Evolutionary conservation across 2,329 filamentous ascomycete species (phyloP).

Genomic region (Alternaria arbusti): DNA sequence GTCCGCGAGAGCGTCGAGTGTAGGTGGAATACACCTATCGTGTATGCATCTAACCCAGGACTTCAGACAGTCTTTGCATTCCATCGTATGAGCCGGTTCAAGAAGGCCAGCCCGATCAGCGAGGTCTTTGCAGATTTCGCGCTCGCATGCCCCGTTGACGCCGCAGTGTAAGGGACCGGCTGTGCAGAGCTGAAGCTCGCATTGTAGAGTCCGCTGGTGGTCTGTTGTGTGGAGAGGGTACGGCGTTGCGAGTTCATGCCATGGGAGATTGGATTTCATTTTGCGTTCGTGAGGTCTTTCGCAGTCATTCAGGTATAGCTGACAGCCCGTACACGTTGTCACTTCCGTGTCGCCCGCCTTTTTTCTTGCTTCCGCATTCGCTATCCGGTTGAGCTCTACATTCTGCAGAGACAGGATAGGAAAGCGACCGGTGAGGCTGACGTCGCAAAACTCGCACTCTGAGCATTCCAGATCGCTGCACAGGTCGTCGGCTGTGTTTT

Average conservation of each 20-base stretch:
- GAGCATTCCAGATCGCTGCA: neutral
- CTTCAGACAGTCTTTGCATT: neutral
- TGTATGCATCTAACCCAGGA: neutral
- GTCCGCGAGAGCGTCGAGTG: neutral
- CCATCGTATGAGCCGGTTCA: neutral
- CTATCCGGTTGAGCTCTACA: neutral
- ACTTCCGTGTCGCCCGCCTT: neutral
- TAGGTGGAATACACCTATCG: neutral
- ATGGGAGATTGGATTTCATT: too few relatives aligned
- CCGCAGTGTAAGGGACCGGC: neutral
- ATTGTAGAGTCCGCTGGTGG: neutral
- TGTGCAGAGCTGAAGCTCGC: neutral
- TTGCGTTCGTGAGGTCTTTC: neutral
- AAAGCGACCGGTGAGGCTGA: neutral
- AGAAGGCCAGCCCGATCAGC: neutral
- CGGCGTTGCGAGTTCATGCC: neutral
- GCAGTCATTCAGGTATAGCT: neutral
- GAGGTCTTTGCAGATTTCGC: constrained; percentile 1
- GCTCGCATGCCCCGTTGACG: neutral
- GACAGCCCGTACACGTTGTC: neutral
- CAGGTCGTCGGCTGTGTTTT: neutral
- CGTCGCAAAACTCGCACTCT: neutral
- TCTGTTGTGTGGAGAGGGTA: neutral
- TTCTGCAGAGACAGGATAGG: neutral
- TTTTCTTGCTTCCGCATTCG: neutral